Evolutionary conservation across 495 filamentous ascomycete species (phyloP), one percentile per base, ranked within the genome.

Genomic region (Penicilliopsis zonata): DNA sequence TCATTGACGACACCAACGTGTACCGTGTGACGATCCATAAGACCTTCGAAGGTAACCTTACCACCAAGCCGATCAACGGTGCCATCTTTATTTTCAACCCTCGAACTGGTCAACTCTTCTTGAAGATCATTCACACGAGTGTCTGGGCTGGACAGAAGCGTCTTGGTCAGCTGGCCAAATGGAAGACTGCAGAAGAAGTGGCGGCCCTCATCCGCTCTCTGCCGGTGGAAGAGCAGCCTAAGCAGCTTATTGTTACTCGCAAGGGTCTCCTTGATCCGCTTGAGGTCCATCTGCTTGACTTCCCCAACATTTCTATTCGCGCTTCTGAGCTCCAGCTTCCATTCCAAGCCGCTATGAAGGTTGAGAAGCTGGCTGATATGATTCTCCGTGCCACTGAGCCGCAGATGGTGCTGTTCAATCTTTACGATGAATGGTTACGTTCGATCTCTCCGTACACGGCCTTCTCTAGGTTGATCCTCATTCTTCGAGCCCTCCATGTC

Each of bases 41-140:
- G 72, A 99, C 92, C 0, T 99, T 99, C 42, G 92, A 99, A 55
- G 92, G 92, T 41, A 99, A 99, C 47, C 64, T 99, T 68, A 99
- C 92, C 2, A 99, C 92, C 0, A 99, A 99, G 61, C 92, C 92
- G 13, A 99, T 99, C 65, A 99, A 99, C 58, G 92, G 92, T 49
- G 92, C 92, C 20, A 99, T 99, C 49, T 96, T 99, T 65, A 96
- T 99, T 59, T 94, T 99, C 76, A 99, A 96, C 50, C 92, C 92
- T 12, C 77, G 92, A 28, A 96, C 92, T 40, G 92, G 92, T 19
- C 92, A 99, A 47, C 61, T 99, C 13, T 99, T 99, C 73, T 57
- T 99, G 45, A 99, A 99, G 74, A 95, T 99, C 49, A 99, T 99
- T 43, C 92, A 99, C 61, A 99, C 92, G 3, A 95, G 87, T 46